Evolutionary conservation across 495 filamentous ascomycete genomes (phyloP).

Genomic region (Tirmania nivea): DNA sequence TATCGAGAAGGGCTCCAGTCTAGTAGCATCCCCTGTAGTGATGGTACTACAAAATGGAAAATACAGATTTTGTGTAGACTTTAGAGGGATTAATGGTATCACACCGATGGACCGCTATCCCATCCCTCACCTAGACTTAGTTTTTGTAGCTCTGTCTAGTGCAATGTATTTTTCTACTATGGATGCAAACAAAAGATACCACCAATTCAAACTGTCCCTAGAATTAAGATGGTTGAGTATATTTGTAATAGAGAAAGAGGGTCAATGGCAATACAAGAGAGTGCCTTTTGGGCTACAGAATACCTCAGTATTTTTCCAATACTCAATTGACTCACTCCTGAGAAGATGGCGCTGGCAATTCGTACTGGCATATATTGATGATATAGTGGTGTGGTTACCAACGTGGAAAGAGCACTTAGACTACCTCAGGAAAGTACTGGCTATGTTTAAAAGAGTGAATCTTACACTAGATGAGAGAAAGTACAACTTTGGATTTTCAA

Average conservation of each 20-base stretch:
- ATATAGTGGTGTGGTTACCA: background rate
- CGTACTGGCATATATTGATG: constrained; percentile 1
- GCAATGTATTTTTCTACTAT: background rate
- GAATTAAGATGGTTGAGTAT: background rate
- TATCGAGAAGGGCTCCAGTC: background rate
- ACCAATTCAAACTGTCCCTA: background rate
- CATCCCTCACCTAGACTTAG: background rate
- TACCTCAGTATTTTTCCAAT: background rate
- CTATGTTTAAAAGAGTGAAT: background rate
- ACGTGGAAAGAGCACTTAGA: background rate
- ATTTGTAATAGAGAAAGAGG: background rate
- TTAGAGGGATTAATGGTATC: background rate
- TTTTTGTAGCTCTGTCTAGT: background rate
- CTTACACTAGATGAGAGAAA: background rate
- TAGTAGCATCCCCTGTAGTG: background rate
- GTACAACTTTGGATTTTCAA: background rate
- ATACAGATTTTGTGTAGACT: constrained; percentile 3
- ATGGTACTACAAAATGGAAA: background rate
- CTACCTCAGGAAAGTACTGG: background rate
- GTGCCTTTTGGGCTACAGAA: background rate
- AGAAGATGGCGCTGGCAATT: background rate
- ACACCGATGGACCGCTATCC: background rate
- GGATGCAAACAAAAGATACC: background rate
- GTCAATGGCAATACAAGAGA: background rate
- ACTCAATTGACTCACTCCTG: background rate